Percentiles rank a stretch among this genome's conserved stretches.
Conservation (phyloP, 257 asterid genomes). For the Fraxinus quadrangulata region DNA sequence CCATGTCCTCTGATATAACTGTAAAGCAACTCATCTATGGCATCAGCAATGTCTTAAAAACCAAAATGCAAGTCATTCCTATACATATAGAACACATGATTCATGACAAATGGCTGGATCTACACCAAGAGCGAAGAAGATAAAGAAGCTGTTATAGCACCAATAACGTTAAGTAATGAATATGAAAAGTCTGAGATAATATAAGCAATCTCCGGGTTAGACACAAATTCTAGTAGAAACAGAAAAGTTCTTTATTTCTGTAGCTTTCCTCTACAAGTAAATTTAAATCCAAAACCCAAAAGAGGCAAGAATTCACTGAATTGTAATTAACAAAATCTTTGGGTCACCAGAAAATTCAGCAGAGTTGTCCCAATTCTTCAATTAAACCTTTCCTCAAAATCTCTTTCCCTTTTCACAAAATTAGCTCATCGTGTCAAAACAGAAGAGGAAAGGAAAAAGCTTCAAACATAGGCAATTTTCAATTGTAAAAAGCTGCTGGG, state of each 20-base stretch:
- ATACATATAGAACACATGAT: neutral
- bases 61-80: slow-evolving; percentile 6
- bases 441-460: neutral
- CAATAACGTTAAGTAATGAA: too few species aligned
- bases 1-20: slow-evolving; percentile 99
- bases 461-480: neutral
- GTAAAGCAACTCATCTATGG: slow-evolving; percentile 24
- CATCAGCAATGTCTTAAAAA: slow-evolving; percentile 12
- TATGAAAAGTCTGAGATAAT: neutral
- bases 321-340: neutral
- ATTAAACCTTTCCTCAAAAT: neutral
- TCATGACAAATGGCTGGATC: neutral
- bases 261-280: neutral
- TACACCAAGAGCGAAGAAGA: neutral
- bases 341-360: neutral
- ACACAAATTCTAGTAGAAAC: neutral
- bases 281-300: neutral
- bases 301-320: neutral
- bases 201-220: neutral
- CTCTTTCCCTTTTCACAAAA: neutral
- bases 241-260: neutral
- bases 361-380: neutral
- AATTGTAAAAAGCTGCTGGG: neutral
- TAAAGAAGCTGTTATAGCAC: neutral
- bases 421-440: neutral